Conservation (phyloP, 1,139 yeast genomes). For the Taiozyma sp. region DNA sequence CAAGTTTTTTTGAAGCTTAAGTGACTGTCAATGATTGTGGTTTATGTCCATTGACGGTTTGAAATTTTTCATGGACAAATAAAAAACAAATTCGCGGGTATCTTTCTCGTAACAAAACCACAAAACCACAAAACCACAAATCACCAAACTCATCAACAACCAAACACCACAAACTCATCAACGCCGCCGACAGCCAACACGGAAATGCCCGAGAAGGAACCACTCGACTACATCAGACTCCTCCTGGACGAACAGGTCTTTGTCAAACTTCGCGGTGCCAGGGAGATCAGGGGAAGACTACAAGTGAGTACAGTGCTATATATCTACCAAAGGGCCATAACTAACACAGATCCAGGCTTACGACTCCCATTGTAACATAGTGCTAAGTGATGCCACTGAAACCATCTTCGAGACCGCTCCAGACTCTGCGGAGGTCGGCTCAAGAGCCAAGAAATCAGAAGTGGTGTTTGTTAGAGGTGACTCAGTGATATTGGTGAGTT, state of each 20-base stretch:
- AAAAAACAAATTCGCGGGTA: not conserved
- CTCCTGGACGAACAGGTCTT: conserved; percentile 84
- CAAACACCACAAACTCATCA: not conserved
- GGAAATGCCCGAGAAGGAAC: conserved; percentile 35
- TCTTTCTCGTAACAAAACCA: not conserved
- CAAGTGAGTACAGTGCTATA: conserved; percentile 42
- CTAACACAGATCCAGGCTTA: conserved; percentile 47
- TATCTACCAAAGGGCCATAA: not conserved
- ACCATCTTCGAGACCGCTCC: conserved; percentile 59
- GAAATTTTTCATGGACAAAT: not conserved
- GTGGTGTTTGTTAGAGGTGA: conserved; percentile 97
- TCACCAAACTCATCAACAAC: not conserved
- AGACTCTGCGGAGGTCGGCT: conserved; percentile 30
- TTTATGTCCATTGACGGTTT: not conserved
- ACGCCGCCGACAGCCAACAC: too few species aligned
- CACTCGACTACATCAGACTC: conserved; percentile 82
- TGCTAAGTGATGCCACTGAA: conserved; percentile 89
- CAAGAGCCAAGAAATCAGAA: conserved; percentile 60
- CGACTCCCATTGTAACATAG: conserved; percentile 95
- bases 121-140: not conserved
- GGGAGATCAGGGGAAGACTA: conserved; percentile 85
- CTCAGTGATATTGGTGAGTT: conserved; percentile 77
- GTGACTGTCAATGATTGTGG: too few species aligned
- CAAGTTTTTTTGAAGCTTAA: too few species aligned
- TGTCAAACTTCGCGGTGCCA: conserved; percentile 93